These are phyloP conservation scores for Chloromonas sp. DNA, from an alignment of 163 green algal species.

Conservation along the genomic window DNA sequence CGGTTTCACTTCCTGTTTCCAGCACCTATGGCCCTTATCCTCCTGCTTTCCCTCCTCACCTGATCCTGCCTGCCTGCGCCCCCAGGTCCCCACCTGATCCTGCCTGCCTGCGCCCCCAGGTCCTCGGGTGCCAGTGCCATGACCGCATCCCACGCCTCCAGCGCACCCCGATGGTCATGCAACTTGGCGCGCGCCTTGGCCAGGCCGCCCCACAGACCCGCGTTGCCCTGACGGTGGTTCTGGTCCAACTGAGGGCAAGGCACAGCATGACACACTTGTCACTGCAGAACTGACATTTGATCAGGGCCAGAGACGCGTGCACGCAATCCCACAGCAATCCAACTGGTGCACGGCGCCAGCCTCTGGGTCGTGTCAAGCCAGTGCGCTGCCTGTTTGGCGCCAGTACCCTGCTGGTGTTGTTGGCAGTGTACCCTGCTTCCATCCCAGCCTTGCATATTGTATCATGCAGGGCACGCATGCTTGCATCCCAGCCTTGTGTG, in stretches of 20 bases:
- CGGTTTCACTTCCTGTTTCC: not conserved
- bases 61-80: not conserved
- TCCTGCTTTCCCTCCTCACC: not conserved
- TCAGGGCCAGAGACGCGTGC: not conserved
- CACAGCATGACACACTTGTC: too few species aligned
- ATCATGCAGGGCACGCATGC: too few species aligned
- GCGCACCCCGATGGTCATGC: conserved; percentile 7
- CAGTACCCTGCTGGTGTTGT: too few species aligned
- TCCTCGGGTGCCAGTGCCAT: conserved; percentile 15
- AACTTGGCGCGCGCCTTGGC: conserved; percentile 28
- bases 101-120: not conserved
- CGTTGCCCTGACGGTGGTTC: conserved; percentile 25
- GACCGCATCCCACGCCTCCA: conserved; percentile 21
- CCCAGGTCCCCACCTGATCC: not conserved
- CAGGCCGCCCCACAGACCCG: conserved; percentile 42
- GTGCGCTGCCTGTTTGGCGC: too few species aligned
- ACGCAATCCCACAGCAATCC: not conserved
- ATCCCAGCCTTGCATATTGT: not conserved
- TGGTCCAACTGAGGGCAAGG: conserved; percentile 22
- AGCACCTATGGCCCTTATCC: not conserved
- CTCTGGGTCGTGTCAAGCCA: not conserved
- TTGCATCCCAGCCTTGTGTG: not conserved
- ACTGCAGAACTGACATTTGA: too few species aligned
- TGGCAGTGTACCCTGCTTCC: not conserved
- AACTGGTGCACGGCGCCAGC: not conserved